Evolutionary conservation across 768 basidiomycete genomes (phyloP).

Genomic region (Amanita rubescens): DNA sequence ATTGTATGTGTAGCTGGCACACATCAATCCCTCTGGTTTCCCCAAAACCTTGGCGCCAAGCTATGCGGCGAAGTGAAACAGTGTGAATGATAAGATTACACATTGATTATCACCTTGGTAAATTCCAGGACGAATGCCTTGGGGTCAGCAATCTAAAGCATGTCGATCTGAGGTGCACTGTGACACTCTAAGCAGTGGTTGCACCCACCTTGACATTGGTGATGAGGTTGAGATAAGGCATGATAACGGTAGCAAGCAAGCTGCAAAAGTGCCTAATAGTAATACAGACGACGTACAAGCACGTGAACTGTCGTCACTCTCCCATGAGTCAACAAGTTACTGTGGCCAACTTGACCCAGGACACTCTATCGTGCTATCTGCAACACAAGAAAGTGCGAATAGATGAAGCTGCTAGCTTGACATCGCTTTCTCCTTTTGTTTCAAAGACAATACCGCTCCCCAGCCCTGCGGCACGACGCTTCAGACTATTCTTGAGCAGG

Average conservation of each 20-base stretch:
- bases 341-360: constrained; percentile 4
- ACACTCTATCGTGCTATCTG: background rate
- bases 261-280: no score
- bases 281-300: no score
- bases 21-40: constrained; percentile 50
- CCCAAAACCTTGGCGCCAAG: constrained; percentile 42
- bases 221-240: constrained; percentile 37
- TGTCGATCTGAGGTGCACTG: background rate
- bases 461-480: background rate
- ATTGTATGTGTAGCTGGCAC: constrained; percentile 47
- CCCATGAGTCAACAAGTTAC: background rate
- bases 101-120: constrained; percentile 37
- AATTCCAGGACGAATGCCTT: constrained; percentile 43
- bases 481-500: background rate
- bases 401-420: background rate
- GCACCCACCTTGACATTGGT: constrained; percentile 36
- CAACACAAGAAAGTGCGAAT: background rate
- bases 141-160: constrained; percentile 26
- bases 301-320: no score
- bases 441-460: background rate
- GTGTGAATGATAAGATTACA: background rate
- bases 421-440: background rate
- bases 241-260: constrained; percentile 11
- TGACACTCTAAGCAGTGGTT: background rate
- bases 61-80: constrained; percentile 22